A percentile compares a stretch with the other conserved stretches of the same genome.
Conservation (phyloP, 1,139 yeast genomes). For the Suhomyces bokatorum region DNA sequence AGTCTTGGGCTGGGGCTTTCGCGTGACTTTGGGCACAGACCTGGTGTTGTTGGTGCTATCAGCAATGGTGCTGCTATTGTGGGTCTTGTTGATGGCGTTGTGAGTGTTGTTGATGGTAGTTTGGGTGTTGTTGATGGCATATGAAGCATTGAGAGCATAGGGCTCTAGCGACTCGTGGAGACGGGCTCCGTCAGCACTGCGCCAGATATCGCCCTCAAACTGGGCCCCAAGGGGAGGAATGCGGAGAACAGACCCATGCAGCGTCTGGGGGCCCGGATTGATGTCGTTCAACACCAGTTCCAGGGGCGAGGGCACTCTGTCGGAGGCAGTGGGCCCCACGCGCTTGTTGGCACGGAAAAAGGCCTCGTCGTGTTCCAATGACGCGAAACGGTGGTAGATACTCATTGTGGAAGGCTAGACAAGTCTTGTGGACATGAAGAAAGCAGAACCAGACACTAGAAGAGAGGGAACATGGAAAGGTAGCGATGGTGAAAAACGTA, state of each 20-base stretch:
- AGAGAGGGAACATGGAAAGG: not conserved
- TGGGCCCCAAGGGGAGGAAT: slow-evolving; percentile 11
- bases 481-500: slow-evolving; percentile 5
- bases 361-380: slow-evolving; percentile 38
- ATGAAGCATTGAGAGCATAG: not conserved
- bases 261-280: not conserved
- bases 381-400: slow-evolving; percentile 40
- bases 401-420: slow-evolving; percentile 18
- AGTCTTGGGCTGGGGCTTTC: not conserved
- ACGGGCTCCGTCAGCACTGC: slow-evolving; percentile 6
- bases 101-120: not conserved
- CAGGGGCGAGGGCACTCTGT: slow-evolving; percentile 1
- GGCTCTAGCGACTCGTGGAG: not conserved
- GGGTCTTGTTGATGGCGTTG: not conserved
- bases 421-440: not conserved
- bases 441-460: not conserved
- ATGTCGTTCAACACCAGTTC: not conserved
- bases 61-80: not conserved
- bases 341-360: slow-evolving; percentile 17
- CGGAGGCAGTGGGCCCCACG: not conserved
- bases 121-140: not conserved
- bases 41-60: too few species aligned
- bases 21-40: not conserved
- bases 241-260: not conserved
- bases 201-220: slow-evolving; percentile 8